phyloP scores from a whole-genome alignment of 169 alveolate species.

The Theileria luwenshuni region DNA sequence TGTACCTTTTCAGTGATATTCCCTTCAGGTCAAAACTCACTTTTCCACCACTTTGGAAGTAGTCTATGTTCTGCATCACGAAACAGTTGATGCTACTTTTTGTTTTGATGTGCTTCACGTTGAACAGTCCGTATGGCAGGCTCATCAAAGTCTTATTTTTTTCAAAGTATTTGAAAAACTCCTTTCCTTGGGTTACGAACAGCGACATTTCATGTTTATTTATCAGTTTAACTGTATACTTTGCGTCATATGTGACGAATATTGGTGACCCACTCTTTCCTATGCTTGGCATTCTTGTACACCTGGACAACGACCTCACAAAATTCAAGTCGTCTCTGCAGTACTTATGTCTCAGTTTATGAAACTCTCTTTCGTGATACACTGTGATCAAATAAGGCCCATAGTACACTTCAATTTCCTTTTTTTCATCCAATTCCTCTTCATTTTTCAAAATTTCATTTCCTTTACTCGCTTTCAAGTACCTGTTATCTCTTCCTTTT shows the following conservation, averaged over 20 bases:
- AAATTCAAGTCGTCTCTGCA: conserved; percentile 59
- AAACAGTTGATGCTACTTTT: conserved; percentile 38
- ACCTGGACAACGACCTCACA: conserved; percentile 51
- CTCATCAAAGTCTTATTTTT: conserved; percentile 55
- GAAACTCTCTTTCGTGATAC: conserved; percentile 45
- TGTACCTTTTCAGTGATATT: conserved; percentile 48
- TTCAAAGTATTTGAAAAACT: conserved; percentile 33
- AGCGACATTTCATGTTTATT: conserved; percentile 52
- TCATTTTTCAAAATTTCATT: not conserved
- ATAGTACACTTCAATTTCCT: conserved; percentile 1
- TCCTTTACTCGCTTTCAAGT: not conserved
- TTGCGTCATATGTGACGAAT: conserved; percentile 61
- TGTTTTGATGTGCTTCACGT: conserved; percentile 31
- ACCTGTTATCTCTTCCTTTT: not conserved
- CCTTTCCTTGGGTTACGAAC: conserved; percentile 42
- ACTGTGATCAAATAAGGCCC: conserved; percentile 27
- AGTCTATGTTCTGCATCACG: conserved; percentile 63
- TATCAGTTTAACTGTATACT: conserved; percentile 43
- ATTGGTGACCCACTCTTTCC: conserved; percentile 70
- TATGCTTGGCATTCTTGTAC: conserved; percentile 30
- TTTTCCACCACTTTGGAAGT: conserved; percentile 4
- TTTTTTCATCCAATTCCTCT: not conserved
- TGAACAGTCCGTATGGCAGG: conserved; percentile 57
- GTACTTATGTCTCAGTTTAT: conserved; percentile 30
- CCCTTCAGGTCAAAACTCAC: conserved; percentile 67